A percentile compares a stretch with the other conserved stretches of the same genome.
Conservation (phyloP, 768 basidiomycete genomes). For the Suillus subalutaceus region DNA sequence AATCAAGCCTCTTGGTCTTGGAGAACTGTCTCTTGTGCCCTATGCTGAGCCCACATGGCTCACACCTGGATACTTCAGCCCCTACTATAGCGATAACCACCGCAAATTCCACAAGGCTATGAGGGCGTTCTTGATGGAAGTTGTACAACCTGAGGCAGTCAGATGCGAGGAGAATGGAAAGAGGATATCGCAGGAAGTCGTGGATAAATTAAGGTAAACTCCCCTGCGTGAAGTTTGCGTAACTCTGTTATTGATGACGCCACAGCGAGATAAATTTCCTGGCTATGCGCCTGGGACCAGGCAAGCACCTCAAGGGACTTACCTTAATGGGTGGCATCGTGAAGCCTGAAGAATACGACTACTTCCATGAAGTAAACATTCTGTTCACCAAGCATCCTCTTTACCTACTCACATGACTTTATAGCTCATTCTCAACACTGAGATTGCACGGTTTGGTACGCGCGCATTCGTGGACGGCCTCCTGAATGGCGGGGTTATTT, state of each 20-base stretch:
- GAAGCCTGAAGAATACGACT: constrained; percentile 86
- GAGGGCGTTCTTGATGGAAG: constrained; percentile 75
- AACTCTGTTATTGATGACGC: not conserved
- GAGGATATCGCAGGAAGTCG: constrained; percentile 79
- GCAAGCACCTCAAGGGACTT: constrained; percentile 82
- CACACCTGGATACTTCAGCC: constrained; percentile 61
- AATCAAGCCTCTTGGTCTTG: constrained; percentile 57
- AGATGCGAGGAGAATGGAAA: constrained; percentile 88
- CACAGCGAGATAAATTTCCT: constrained; percentile 74
- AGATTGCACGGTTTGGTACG: constrained; percentile 81
- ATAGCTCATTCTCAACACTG: constrained; percentile 78
- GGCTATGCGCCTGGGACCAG: constrained; percentile 90
- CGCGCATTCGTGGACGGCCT: constrained; percentile 90
- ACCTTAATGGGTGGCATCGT: constrained; percentile 76
- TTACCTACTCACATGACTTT: constrained; percentile 8
- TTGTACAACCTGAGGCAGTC: constrained; percentile 74
- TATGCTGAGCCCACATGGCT: constrained; percentile 91
- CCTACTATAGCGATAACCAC: constrained; percentile 81
- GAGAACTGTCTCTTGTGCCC: constrained; percentile 74
- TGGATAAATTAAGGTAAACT: constrained; percentile 76
- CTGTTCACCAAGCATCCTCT: not conserved
- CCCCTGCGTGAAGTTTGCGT: not conserved
- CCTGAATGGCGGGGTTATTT: constrained; percentile 80
- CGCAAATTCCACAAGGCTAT: constrained; percentile 73
- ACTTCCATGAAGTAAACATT: constrained; percentile 82